Percentiles rank a stretch among this genome's conserved stretches.
Evolutionary conservation across 345 rosid genomes (phyloP).

Genomic region (Melastoma malabathricum): DNA sequence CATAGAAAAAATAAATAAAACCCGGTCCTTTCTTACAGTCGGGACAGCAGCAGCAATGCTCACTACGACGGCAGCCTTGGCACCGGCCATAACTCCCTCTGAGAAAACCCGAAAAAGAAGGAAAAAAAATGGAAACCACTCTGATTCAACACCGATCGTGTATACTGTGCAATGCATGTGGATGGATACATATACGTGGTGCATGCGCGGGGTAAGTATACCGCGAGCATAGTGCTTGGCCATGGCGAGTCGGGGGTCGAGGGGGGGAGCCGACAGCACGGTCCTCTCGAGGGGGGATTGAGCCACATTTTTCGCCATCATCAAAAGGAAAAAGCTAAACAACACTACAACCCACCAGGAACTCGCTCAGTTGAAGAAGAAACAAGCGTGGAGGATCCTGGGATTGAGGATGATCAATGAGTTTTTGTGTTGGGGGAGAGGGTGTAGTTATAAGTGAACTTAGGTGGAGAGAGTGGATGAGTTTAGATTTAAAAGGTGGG

Average conservation of each 20-base stretch:
- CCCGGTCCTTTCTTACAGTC: constrained; percentile 30
- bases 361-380: not conserved
- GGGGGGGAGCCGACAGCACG: constrained; percentile 22
- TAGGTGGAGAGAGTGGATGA: not conserved
- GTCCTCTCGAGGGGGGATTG: constrained; percentile 32
- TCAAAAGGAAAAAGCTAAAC: not conserved
- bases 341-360: not conserved
- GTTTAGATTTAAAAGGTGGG: not conserved
- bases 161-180: too few species aligned
- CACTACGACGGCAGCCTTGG: constrained; percentile 74
- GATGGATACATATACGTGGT: not conserved
- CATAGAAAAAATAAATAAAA: not conserved
- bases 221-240: constrained; percentile 62
- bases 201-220: constrained; percentile 2
- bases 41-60: constrained; percentile 73
- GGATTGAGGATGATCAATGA: not conserved
- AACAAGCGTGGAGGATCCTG: not conserved
- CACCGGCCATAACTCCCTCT: constrained; percentile 89
- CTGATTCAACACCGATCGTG: not conserved
- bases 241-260: constrained; percentile 47
- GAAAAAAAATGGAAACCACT: not conserved
- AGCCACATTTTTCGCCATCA: constrained; percentile 22
- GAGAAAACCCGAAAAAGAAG: constrained; percentile 5
- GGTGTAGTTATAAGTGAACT: not conserved
- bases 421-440: not conserved